Evolutionary conservation across 2,329 filamentous ascomycete genomes (phyloP).

Genomic region (Phaeophleospora eucalypticola): DNA sequence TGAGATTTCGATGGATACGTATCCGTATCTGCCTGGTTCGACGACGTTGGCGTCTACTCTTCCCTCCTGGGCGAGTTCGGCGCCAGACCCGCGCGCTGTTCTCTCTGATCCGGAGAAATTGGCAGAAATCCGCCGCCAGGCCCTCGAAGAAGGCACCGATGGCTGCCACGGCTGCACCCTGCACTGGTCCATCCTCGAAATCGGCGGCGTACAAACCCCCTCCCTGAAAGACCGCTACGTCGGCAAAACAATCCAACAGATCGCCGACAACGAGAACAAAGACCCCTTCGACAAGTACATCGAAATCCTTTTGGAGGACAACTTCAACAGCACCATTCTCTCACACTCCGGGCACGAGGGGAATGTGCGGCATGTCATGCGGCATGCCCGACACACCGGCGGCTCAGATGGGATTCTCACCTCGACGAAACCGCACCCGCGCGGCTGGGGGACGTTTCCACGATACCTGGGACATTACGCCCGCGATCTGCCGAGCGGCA

Average conservation of each 20-base stretch:
- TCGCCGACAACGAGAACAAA: conserved; percentile 20
- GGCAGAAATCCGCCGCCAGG: conserved; percentile 23
- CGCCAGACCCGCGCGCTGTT: conserved; percentile 20
- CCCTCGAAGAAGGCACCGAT: conserved; percentile 24
- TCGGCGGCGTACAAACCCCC: conserved; percentile 24
- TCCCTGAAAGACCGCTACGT: conserved; percentile 20
- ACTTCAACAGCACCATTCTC: conserved; percentile 27
- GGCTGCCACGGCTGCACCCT: conserved; percentile 27
- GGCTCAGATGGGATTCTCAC: conserved; percentile 29
- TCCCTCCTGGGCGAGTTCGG: conserved; percentile 24
- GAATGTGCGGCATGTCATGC: conserved; percentile 29
- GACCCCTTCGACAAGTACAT: conserved; percentile 28
- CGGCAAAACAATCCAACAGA: conserved; percentile 26
- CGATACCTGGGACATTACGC: conserved; percentile 29
- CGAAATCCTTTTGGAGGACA: conserved; percentile 24
- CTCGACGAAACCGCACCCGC: conserved; percentile 27
- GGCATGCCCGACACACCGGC: conserved; percentile 25
- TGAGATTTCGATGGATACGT: conserved; percentile 27
- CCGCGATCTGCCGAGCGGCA: conserved; percentile 22
- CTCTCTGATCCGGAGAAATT: conserved; percentile 19
- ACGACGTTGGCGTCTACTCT: conserved; percentile 25
- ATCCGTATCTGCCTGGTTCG: conserved; percentile 28
- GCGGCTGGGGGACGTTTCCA: conserved; percentile 30
- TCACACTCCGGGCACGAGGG: conserved; percentile 27
- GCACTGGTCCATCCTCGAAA: conserved; percentile 28